Evolutionary conservation across 2,329 filamentous ascomycete species (phyloP), one percentile per base, ranked within the genome.

Genomic region (Nothophaeocryptopus gaeumannii): DNA sequence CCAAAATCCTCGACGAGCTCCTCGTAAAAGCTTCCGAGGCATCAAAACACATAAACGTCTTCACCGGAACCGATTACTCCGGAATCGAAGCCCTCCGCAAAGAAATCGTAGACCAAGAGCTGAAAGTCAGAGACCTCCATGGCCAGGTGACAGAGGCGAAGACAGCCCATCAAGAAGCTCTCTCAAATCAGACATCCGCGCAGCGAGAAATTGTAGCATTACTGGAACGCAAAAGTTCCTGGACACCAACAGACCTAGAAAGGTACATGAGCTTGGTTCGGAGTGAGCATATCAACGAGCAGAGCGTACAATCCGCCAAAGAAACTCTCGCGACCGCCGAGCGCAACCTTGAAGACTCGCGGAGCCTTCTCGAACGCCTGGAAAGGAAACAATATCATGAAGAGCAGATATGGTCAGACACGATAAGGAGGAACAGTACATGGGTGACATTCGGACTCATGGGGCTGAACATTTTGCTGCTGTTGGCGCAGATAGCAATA

Each of bases 381-480:
- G 96, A 97, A 61, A 76, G 96, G 44, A 87, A 87, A 54, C 83
- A 95, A 53, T 99, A 99, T 71, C 93, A 99, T 70, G 93, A 99
- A 73, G 93, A 99, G 74, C 93, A 99, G 74, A 95, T 99, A 49
- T 99, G 93, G 93, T 95, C 89, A 66, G 93, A 99, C 69, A 92
- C 95, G 62, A 99, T 99, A 67, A 80, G 93, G 32, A 80, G 93
- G 58, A 96, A 96, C 78, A 93, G 88, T 68, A 99, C 93, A 0
- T 99, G 93, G 93, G 92, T 95, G 32, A 99, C 93, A 0, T 97
- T 95, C 84, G 93, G 92, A 0, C 74, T 99, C 54, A 99, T 99
- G 93, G 92, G 92, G 16, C 82, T 97, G 64, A 99, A 99, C 67
- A 88, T 97, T 30, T 69, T 97, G 54, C 73, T 99, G 39, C 89